A percentile compares a stretch with the other conserved stretches of the same genome.
These are phyloP conservation scores for Primulina eburnea DNA, from an alignment of 257 asterid species.

Conservation along the genomic window DNA sequence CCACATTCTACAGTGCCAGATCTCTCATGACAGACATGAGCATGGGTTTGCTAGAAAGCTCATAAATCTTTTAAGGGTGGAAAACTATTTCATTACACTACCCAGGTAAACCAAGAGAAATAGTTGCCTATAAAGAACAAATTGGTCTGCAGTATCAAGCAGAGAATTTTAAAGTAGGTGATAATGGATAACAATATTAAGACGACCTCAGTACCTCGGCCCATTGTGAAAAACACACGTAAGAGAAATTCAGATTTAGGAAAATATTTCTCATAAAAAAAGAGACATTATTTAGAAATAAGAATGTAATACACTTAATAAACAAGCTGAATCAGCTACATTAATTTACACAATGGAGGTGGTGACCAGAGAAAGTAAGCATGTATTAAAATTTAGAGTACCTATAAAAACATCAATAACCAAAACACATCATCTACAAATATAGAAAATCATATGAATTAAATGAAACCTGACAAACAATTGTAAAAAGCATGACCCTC, in stretches of 20 bases:
- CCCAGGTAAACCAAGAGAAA: background rate
- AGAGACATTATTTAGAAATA: background rate
- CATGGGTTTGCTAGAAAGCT: conserved; percentile 6
- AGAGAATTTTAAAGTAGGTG: background rate
- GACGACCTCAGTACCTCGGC: background rate
- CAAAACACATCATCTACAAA: background rate
- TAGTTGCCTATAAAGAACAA: background rate
- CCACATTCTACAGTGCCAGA: conserved; percentile 28
- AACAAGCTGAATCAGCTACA: conserved; percentile 6
- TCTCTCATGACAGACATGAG: conserved; percentile 19
- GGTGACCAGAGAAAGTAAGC: background rate
- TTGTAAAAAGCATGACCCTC: background rate
- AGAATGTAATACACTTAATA: background rate
- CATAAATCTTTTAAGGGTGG: background rate
- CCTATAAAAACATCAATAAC: background rate
- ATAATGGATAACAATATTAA: background rate
- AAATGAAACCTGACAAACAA: background rate
- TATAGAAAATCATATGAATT: background rate
- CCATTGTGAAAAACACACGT: background rate
- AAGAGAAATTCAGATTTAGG: background rate
- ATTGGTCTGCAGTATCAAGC: background rate
- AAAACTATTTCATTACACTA: background rate
- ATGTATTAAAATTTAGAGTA: background rate
- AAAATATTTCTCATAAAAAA: background rate
- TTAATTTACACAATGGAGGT: background rate